Base-by-base conservation (phyloP, 2,329 filamentous ascomycete species). In the Exophiala viscosa region DNA sequence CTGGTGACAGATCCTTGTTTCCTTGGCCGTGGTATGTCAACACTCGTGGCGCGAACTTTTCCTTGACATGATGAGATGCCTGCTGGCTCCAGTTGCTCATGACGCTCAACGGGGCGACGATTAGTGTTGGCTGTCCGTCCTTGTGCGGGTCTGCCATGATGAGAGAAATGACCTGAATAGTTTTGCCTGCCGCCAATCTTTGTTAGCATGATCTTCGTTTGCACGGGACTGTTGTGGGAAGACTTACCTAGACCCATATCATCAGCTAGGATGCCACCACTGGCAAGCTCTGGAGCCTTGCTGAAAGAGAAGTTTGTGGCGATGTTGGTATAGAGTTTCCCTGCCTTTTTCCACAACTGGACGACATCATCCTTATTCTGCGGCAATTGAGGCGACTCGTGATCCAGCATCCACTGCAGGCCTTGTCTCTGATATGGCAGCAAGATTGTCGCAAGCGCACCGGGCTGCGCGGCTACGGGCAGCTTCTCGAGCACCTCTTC, bases 21-120 rank as follows among this genome's bases (percentile, higher is more conserved):
- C 77, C 72, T 60, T 72, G 66, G 0, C 87, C 87, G 64, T 96
- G 88, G 65, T 92, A 93, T 31, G 85, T 83, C 62, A 90, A 76
- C 3, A 93, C 77, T 8, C 77, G 82, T 5, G 89, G 81, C 1
- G 75, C 71, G 50, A 81, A 71, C n/a, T 86, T 78, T 4, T 76
- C 67, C 34, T 82, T 78, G 41, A 92, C 79, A 64, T 96, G 90
- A 34, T 80, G 77, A 57, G 81, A 75, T 48, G 92, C 87, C 68
- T 95, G 90, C 48, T 86, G 83, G 61, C 82, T 83, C 90, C 90
- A 96, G 62, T 95, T 95, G 64, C 86, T 90, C 87, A 95, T 91
- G 15, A 95, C 89, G 46, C 85, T 86, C 5, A 95, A 80, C 0
- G 90, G 90, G 0, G 88, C 84, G 49, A 95, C 76, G 48, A 96